Evolutionary conservation across 176 grass and related monocot genomes (phyloP), one percentile per base, ranked within the genome.

Genomic region (Echinochloa phyllopogon): DNA sequence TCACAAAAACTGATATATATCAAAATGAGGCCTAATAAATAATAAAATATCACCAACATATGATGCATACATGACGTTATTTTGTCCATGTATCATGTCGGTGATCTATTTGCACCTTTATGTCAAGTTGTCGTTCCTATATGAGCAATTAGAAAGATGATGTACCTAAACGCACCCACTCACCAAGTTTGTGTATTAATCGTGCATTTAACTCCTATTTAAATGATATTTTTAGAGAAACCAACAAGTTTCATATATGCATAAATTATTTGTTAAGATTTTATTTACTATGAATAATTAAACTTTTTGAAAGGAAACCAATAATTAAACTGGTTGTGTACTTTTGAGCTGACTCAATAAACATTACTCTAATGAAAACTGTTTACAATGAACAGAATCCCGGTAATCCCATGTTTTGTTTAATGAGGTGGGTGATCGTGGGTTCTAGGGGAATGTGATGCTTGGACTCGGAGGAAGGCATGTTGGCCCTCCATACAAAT

Each of bases 391-490:
- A 63, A 63, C 25, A 63, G 36, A 38, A 17, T 5, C 15, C 57
- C 2, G n/a, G 25, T 25, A 40, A 15, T 48, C 36, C 64, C 66
- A 71, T 55, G 66, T 10, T 38, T 48, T 70, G 58, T 85, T 57
- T 77, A 39, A 68, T 33, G 17, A 41, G 62, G 16, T 41, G 48
- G 61, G 72, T 70, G 79, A 85, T 86, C 20, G 49, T 89, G 79
- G 74, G 74, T 60, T 89, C 69, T 83, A 29, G 86, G 77, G 81
- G 76, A 80, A 84, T 76, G 81, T 61, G 81, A 80, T 87, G 44
- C 81, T 64, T 53, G 64, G 70, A 69, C 58, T 71, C 6, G 52
- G 52, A 87, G 81, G 58, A 81, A 64, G 51, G 73, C 74, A 79
- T 82, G 78, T 71, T 67, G 57, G 57, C 73, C 73, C 51, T 70